These are phyloP conservation scores for Ophiocordyceps camponoti-rufipedis DNA, from an alignment of 2,329 filamentous ascomycete species.

Conservation along the genomic window DNA sequence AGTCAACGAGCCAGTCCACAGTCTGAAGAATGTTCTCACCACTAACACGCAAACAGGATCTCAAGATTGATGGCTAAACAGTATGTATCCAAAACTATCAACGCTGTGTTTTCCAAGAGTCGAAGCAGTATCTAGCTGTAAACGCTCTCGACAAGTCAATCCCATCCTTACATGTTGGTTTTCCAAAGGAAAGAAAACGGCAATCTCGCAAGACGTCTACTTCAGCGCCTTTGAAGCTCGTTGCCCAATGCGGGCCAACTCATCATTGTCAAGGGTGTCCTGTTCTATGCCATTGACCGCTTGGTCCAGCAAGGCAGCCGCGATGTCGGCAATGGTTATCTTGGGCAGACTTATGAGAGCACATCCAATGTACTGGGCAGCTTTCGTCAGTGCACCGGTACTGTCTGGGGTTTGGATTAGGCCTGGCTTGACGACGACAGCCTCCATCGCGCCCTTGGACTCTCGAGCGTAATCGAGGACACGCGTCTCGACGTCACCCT, in stretches of 20 bases:
- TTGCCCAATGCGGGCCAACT: slow-evolving; percentile 19
- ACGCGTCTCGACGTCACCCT: slow-evolving; percentile 27
- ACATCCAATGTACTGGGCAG: background rate
- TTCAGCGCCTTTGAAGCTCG: background rate
- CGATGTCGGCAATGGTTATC: slow-evolving; percentile 17
- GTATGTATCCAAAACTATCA: background rate
- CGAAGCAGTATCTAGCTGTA: background rate
- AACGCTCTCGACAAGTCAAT: background rate
- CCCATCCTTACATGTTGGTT: too few relatives aligned
- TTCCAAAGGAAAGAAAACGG: background rate
- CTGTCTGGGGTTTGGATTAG: slow-evolving; percentile 12
- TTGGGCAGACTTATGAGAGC: slow-evolving; percentile 12
- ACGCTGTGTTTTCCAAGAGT: background rate
- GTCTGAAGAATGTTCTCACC: too few relatives aligned
- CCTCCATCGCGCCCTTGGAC: slow-evolving; percentile 18
- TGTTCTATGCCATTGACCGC: slow-evolving; percentile 25
- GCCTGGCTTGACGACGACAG: slow-evolving; percentile 22
- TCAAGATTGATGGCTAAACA: background rate
- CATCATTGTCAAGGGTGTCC: slow-evolving; percentile 23
- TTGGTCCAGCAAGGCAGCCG: slow-evolving; percentile 24
- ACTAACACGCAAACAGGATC: background rate
- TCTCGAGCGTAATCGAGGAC: slow-evolving; percentile 22
- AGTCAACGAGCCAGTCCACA: too few relatives aligned
- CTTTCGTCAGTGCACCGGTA: background rate
- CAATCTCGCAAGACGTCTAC: background rate